phyloP scores from a whole-genome alignment of 257 asterid species.

The Avicennia marina region DNA sequence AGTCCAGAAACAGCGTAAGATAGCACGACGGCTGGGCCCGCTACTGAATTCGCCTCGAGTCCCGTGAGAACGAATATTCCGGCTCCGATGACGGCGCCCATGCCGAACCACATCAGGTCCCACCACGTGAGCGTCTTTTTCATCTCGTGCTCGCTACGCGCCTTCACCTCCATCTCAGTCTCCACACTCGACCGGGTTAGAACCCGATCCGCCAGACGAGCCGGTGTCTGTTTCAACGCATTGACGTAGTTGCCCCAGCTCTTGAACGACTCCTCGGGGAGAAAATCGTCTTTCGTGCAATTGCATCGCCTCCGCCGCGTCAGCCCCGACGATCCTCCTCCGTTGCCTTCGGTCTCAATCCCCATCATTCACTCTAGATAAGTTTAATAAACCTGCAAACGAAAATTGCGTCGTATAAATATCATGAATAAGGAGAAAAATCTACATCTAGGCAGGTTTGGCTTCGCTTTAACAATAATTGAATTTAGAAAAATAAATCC shows the following conservation, averaged over 20 bases:
- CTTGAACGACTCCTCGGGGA: constrained; percentile 68
- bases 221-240: constrained; percentile 51
- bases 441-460: too few species aligned
- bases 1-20: constrained; percentile 64
- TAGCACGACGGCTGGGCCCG: constrained; percentile 79
- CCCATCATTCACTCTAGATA: constrained; percentile 23
- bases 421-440: too few species aligned
- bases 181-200: constrained; percentile 39
- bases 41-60: constrained; percentile 34
- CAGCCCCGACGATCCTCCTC: constrained; percentile 13
- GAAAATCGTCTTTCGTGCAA: constrained; percentile 54
- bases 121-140: constrained; percentile 58
- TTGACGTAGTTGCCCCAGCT: constrained; percentile 44
- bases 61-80: constrained; percentile 84
- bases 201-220: constrained; percentile 41
- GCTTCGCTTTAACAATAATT: too few species aligned
- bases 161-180: constrained; percentile 47
- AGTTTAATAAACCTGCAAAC: constrained; percentile 2
- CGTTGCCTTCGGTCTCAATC: constrained; percentile 13
- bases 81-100: constrained; percentile 87
- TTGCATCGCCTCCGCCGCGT: constrained; percentile 29
- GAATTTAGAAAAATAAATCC: too few species aligned
- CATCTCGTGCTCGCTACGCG: constrained; percentile 51
- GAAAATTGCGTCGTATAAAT: not conserved
- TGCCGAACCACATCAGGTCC: constrained; percentile 72